These are phyloP conservation scores for Lepiota brunneoincarnata DNA, from an alignment of 768 basidiomycete genomes.

Conservation along the genomic window DNA sequence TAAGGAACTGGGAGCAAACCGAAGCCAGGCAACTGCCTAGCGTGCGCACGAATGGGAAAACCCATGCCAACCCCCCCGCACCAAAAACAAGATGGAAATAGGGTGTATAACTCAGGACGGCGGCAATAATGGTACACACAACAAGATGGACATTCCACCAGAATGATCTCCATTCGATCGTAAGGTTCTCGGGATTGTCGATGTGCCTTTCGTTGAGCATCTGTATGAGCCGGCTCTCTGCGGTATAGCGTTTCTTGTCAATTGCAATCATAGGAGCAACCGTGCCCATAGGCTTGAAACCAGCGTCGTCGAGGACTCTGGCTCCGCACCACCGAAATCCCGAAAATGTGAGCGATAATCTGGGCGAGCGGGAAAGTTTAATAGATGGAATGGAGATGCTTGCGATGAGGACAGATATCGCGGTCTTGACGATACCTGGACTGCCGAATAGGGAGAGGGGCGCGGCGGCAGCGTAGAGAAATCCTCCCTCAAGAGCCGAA, in stretches of 20 bases:
- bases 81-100: neutral
- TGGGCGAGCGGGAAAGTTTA: too few relatives aligned
- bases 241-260: neutral
- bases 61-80: constrained; percentile 7
- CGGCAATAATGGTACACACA: neutral
- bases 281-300: neutral
- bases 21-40: constrained; percentile 15
- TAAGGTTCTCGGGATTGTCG: neutral
- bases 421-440: constrained; percentile 19
- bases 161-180: neutral
- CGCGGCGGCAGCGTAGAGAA: constrained; percentile 21
- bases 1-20: constrained; percentile 14
- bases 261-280: neutral
- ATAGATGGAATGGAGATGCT: constrained; percentile 6
- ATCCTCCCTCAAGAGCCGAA: constrained; percentile 16
- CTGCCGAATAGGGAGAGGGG: constrained; percentile 23
- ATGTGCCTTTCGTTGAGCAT: neutral
- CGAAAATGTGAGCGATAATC: too few relatives aligned
- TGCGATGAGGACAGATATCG: constrained; percentile 13
- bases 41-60: constrained; percentile 13
- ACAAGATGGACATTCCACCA: neutral
- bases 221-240: neutral
- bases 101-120: neutral
- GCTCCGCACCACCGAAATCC: neutral
- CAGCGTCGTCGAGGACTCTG: neutral